phyloP scores from a whole-genome alignment of 805 yeast species.

The Saccharomycopsis capsularis region DNA sequence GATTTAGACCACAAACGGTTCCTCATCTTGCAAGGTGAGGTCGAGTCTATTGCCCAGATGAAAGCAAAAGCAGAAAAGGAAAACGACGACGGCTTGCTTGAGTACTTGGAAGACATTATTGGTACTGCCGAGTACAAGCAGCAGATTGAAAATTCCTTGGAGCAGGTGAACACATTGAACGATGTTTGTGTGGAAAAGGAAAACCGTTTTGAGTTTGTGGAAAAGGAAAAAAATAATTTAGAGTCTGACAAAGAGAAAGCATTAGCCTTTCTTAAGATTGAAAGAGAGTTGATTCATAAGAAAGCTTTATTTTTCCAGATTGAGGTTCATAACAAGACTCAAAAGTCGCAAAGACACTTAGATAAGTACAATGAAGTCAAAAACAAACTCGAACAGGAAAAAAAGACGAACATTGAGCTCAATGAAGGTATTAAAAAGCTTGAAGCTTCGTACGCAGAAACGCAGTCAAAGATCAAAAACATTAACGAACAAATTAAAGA shows the following conservation, averaged over 20 bases:
- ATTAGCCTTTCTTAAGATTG: slow-evolving; percentile 53
- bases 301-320: slow-evolving; percentile 53
- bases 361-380: slow-evolving; percentile 35
- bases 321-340: slow-evolving; percentile 35
- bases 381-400: slow-evolving; percentile 38
- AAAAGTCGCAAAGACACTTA: slow-evolving; percentile 34
- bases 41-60: slow-evolving; percentile 97
- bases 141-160: slow-evolving; percentile 57
- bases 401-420: slow-evolving; percentile 34
- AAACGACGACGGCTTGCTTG: slow-evolving; percentile 87
- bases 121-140: slow-evolving; percentile 85
- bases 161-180: slow-evolving; percentile 64
- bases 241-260: slow-evolving; percentile 66
- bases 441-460: slow-evolving; percentile 27
- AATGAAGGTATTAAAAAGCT: slow-evolving; percentile 32
- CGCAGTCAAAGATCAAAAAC: slow-evolving; percentile 25
- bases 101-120: slow-evolving; percentile 92
- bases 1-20: slow-evolving; percentile 94
- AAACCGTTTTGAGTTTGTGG: slow-evolving; percentile 68
- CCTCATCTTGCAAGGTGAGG: slow-evolving; percentile 94
- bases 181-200: slow-evolving; percentile 78
- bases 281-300: slow-evolving; percentile 50
- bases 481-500: slow-evolving; percentile 23
- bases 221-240: slow-evolving; percentile 59
- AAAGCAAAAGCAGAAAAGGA: slow-evolving; percentile 92